A percentile compares a stretch with the other conserved stretches of the same genome.
Evolutionary conservation across 139 green algal genomes (phyloP).

Genomic region (Volvox africanus): DNA sequence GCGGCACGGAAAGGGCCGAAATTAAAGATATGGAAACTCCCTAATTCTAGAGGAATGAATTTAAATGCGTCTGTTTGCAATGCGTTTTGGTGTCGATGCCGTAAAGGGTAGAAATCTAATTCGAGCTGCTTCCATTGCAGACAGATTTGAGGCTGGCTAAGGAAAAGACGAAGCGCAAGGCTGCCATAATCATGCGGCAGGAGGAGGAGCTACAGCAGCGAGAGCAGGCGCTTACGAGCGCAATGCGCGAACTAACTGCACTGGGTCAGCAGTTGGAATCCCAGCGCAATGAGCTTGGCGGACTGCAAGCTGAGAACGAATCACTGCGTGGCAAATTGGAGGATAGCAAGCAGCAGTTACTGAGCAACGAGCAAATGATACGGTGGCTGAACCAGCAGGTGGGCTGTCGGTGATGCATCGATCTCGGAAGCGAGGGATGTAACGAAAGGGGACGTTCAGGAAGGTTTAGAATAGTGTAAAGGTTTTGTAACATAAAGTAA

Average conservation of each 20-base stretch:
- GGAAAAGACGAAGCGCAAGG: constrained; percentile 85
- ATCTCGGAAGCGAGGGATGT: no score
- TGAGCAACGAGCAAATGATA: constrained; percentile 95
- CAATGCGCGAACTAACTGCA: constrained; percentile 17
- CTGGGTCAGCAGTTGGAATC: constrained; percentile 25
- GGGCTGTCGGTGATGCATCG: background rate
- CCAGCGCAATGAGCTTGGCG: constrained; percentile 14
- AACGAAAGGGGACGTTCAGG: no score
- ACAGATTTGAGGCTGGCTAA: constrained; percentile 72
- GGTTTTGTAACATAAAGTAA: no score
- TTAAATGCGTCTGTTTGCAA: no score
- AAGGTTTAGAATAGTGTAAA: no score
- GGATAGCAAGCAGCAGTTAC: constrained; percentile 83
- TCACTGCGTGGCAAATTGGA: constrained; percentile 83
- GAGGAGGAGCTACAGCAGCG: constrained; percentile 81
- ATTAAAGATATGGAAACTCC: no score
- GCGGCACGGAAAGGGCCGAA: background rate
- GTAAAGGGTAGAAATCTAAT: no score
- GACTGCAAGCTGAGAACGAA: constrained; percentile 53
- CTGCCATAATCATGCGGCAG: constrained; percentile 83
- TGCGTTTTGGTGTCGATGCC: no score
- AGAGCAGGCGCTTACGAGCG: constrained; percentile 59
- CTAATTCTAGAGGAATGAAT: no score
- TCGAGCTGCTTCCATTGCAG: constrained; percentile 50
- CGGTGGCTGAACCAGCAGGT: constrained; percentile 94